A percentile compares a stretch with the other conserved stretches of the same genome.
These are phyloP conservation scores for Ophiostoma tasmaniense DNA, from an alignment of 2,329 filamentous ascomycete species.

Conservation along the genomic window DNA sequence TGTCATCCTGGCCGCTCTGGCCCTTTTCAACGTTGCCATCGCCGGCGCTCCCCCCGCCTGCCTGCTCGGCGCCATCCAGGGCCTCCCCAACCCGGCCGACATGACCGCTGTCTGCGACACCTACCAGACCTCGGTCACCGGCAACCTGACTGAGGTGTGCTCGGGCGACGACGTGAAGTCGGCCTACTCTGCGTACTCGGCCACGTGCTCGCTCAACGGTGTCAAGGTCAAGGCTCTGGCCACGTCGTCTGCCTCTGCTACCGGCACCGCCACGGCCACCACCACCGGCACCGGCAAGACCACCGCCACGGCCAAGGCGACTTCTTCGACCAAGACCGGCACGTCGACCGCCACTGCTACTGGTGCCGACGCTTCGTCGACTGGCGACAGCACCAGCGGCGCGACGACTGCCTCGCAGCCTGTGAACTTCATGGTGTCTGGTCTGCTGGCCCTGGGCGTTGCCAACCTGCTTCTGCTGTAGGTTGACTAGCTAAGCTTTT, in stretches of 20 bases:
- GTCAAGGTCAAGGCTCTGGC: slow-evolving; percentile 14
- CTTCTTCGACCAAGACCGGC: neutral
- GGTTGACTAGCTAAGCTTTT: neutral
- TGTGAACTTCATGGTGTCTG: slow-evolving; percentile 5
- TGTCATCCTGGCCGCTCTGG: slow-evolving; percentile 4
- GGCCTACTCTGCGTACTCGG: slow-evolving; percentile 14
- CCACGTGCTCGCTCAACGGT: slow-evolving; percentile 11
- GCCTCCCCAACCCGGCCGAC: slow-evolving; percentile 15
- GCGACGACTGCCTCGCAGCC: slow-evolving; percentile 4
- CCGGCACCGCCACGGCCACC: neutral
- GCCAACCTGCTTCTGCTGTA: slow-evolving; percentile 8
- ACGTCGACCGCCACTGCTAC: neutral
- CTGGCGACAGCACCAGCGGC: slow-evolving; percentile 8
- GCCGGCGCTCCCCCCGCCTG: slow-evolving; percentile 13
- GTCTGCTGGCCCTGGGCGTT: slow-evolving; percentile 9
- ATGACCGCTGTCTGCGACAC: slow-evolving; percentile 10
- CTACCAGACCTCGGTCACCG: slow-evolving; percentile 10
- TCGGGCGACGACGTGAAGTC: slow-evolving; percentile 10
- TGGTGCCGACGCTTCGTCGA: neutral
- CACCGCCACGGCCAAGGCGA: slow-evolving; percentile 1
- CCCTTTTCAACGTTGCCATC: neutral
- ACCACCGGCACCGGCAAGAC: slow-evolving; percentile 7
- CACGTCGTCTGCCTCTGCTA: slow-evolving; percentile 4
- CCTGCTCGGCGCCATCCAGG: slow-evolving; percentile 17
- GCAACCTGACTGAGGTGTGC: slow-evolving; percentile 14